A percentile compares a stretch with the other conserved stretches of the same genome.
phyloP scores from a whole-genome alignment of 2,329 filamentous ascomycete species.

The Arthroderma sp. region DNA sequence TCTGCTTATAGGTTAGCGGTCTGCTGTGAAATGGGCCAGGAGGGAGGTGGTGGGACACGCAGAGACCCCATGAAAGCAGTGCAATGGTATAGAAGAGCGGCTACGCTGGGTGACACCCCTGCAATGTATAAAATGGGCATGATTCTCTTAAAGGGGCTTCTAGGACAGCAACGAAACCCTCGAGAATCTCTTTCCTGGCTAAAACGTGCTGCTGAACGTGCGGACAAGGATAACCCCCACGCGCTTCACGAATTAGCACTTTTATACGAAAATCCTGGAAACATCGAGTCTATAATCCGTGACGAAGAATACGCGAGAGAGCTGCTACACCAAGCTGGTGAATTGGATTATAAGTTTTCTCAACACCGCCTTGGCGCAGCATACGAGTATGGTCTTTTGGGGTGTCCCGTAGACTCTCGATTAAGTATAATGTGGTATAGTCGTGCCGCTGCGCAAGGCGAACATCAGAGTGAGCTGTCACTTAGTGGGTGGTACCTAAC shows the following conservation, averaged over 20 bases:
- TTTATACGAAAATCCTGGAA: constrained; percentile 43
- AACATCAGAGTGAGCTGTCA: constrained; percentile 81
- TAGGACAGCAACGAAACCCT: constrained; percentile 74
- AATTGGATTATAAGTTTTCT: constrained; percentile 87
- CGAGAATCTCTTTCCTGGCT: constrained; percentile 84
- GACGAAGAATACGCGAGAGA: constrained; percentile 72
- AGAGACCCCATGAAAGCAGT: constrained; percentile 87
- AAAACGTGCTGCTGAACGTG: constrained; percentile 78
- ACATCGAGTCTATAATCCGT: constrained; percentile 58
- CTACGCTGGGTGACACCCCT: constrained; percentile 74
- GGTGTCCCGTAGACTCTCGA: constrained; percentile 68
- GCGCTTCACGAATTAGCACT: constrained; percentile 75
- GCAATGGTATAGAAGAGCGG: constrained; percentile 94
- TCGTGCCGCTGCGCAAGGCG: constrained; percentile 76
- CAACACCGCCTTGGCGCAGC: constrained; percentile 81
- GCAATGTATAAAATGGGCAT: constrained; percentile 99
- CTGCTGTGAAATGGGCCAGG: constrained; percentile 90
- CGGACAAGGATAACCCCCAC: constrained; percentile 83
- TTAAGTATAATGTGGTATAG: constrained; percentile 91
- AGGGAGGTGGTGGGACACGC: constrained; percentile 85
- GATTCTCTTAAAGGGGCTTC: constrained; percentile 81
- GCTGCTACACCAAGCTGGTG: constrained; percentile 72
- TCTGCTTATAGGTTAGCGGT: constrained; percentile 91
- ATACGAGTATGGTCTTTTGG: constrained; percentile 78
- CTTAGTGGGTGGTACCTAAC: constrained; percentile 92